Base-by-base conservation (phyloP, 495 filamentous ascomycete genomes). In the Podospora fimiseda region DNA sequence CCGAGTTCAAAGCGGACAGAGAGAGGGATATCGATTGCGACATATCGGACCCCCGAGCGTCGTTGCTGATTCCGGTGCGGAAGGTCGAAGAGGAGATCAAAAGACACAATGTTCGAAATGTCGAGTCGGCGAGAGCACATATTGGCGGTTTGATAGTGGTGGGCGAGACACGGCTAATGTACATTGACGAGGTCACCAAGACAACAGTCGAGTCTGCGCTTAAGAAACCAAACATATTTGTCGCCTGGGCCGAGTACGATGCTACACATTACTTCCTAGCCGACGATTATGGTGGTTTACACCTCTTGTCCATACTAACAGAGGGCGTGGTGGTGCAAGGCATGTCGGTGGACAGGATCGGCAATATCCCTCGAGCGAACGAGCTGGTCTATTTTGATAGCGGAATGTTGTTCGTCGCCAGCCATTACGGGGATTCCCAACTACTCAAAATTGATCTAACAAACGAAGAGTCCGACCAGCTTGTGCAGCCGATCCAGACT, bases 381-480 rank as follows among this genome's bases (percentile, higher is more conserved):
- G 77, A 77, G 18, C 68, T 99, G 39, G 82, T 96, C 4, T 90
- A 94, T 65, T 75, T 97, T 22, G 88, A 84, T 16, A 76, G 80
- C 20, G 82, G 84, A 0, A 66, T 84, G 23, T 64, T 96, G 7
- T 99, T 91, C 65, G 79, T 97, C 24, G 94, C 88, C 2, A 96
- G 93, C 4, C 90, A 96, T 65, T 85, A 89, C 58, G 91, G 91
- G 9, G 88, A 99, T 64, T 94, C 89, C 0, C 91, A 96, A 62
- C 74, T 97, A 1, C 75, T 95, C 48, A 76, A 76, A 14, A 76
- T 94, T 36, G 62, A 74, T 24, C 48, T 76, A 1, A 39, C 14
- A 0, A 52, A 33, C 13, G 60, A 69, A 9, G 57, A 63, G 3
- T 8, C 44, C 9, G 40, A 38, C n/a, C 70, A 73, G 20, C 70